Conservation (phyloP, 164 flowering plant genomes). For the Berberis vulgaris region DNA sequence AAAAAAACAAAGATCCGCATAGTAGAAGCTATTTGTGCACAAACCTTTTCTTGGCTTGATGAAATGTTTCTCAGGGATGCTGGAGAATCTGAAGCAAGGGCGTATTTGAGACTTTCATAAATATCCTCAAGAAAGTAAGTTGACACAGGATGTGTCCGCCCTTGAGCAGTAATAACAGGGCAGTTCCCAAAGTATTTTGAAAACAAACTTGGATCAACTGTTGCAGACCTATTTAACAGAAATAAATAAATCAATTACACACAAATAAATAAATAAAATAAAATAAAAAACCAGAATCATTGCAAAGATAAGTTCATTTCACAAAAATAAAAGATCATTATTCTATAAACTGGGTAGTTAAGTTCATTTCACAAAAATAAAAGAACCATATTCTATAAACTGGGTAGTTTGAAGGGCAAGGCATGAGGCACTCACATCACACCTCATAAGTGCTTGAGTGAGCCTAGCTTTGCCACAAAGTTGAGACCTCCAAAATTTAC, state of each 20-base stretch:
- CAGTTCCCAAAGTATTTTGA: slow-evolving; percentile 77
- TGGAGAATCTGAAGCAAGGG: slow-evolving; percentile 80
- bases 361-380: no score
- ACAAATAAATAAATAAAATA: background rate
- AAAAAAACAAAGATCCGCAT: background rate
- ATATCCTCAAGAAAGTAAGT: slow-evolving; percentile 79
- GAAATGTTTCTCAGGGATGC: slow-evolving; percentile 38
- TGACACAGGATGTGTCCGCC: slow-evolving; percentile 84
- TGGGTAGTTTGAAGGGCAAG: no score
- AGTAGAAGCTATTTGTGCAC: background rate
- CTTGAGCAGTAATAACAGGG: slow-evolving; percentile 75
- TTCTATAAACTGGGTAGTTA: no score
- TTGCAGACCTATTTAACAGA: slow-evolving; percentile 64
- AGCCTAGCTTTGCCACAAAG: no score
- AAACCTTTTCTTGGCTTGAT: slow-evolving; percentile 40
- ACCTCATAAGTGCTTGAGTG: no score
- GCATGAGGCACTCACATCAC: no score
- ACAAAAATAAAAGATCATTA: no score
- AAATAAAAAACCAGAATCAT: background rate
- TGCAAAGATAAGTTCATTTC: background rate
- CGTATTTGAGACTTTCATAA: slow-evolving; percentile 58
- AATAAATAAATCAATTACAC: background rate
- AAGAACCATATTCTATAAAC: no score
- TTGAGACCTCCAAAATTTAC: no score
- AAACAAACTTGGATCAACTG: slow-evolving; percentile 74